Evolutionary conservation across 306 rosid species (phyloP), one percentile per base, ranked within the genome.

Genomic region (Erythrophleum fordii): DNA sequence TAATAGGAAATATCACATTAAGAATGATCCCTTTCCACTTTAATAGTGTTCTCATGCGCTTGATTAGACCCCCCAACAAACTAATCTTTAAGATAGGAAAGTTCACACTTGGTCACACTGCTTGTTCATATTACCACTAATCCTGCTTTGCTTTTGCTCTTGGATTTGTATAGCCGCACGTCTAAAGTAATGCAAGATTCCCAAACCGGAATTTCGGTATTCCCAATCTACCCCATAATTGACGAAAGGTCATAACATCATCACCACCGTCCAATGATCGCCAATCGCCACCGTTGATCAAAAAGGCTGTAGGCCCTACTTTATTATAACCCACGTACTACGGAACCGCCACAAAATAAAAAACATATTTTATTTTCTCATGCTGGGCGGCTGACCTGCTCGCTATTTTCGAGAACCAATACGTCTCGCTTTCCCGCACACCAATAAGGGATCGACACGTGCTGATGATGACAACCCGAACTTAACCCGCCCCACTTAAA

Each of bases 371-470:
- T 69, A 67, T 22, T 60, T 8, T 14, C 11, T 53, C 25, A 8
- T 51, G 44, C 4, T 65, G 72, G 94, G 95, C 91, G 97, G 93
- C 98, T 90, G 85, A 82, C 89, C 85, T 81, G 83, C 75, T 72
- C 82, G 46, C 80, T 25, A 64, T 62, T 83, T 85, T 86, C 87
- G 83, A 84, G 84, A 73, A 77, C 81, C 88, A 72, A 77, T 78
- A 66, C 72, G 76, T 75, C 74, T 11, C 16, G 73, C 90, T 88
- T 88, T 86, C 18, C 35, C 6, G 6, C n/a, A 0, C 0, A 4
- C 89, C 76, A 84, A 80, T 83, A 0, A 6, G 0, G 0, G 0
- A 0, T 0, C 1, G 78, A 76, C 91, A 78, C 90, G 92, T 88
- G 49, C 5, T 0, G 9, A 2, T 0, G 3, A 69, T 0, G 75